Base-by-base conservation (phyloP, 805 yeast genomes). In the Nakazawaea siamensis region DNA sequence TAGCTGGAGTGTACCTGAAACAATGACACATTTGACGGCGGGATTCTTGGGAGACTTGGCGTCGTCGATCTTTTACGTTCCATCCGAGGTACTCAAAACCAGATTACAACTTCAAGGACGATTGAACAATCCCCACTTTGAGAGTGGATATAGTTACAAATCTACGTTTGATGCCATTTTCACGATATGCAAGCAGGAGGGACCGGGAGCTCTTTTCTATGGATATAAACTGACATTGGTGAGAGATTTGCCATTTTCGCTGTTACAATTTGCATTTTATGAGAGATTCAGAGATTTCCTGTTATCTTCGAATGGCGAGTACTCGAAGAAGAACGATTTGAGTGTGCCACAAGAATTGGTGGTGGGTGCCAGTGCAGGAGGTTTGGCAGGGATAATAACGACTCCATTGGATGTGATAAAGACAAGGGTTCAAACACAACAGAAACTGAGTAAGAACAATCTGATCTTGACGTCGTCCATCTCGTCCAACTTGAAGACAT, bases 341-440 rank as follows among this genome's bases (percentile, higher is more conserved):
- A 70, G 80, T 1, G 56, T 80, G 6, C 35, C 64, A 4, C 55
- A 70, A 27, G 98, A 92, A 56, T 62, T 92, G 18, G 41, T 70
- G 11, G 87, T 96, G 0, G 99, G 99, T 37, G 97, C 96, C 1
- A 77, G 85, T 0, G 97, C 98, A 2, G 97, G 97, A 45, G 95
- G 95, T 0, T 58, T 87, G 18, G 94, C 96, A 1, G 97, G 97
- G 1, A 68, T 74, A 1, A 50, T 88, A 15, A 88, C 97, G 0
- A 88, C 97, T 0, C 97, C 97, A 1, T 58, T 85, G 43, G 97
- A 88, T 51, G 97, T 88, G 23, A 76, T 88, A 27, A 88, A 88
- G 57, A 88, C 97, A 1, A 68, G 97, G 49, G 75, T 87, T 32
- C 99, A 92, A 60, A 92, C 98, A 1, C 92, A 88, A 48, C 75